phyloP scores from a whole-genome alignment of 73 alveolate species.

The Blepharisma stoltei region DNA sequence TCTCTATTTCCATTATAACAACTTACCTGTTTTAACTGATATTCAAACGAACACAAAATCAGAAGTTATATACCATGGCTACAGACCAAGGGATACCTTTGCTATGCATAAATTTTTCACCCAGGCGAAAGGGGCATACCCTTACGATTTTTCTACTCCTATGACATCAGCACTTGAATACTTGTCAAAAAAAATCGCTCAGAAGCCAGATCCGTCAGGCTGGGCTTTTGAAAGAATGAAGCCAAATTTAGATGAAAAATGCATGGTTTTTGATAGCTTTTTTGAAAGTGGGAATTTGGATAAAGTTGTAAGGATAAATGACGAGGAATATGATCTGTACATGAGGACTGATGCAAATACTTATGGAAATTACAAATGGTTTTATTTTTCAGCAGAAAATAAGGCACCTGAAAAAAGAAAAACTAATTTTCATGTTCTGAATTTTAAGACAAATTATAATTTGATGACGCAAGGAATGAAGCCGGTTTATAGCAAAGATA shows the following conservation, averaged over 20 bases:
- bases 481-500: neutral
- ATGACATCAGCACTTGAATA: too few relatives aligned
- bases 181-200: too few relatives aligned
- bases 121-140: neutral
- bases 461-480: conserved; percentile 20
- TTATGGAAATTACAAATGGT: conserved; percentile 39
- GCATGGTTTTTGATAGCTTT: neutral
- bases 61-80: conserved; percentile 9
- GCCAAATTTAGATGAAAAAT: neutral
- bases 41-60: neutral
- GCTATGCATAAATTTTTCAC: neutral
- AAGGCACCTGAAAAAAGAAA: neutral
- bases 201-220: too few relatives aligned
- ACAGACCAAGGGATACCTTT: conserved; percentile 16
- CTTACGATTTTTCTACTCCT: too few relatives aligned
- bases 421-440: conserved; percentile 35
- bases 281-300: conserved; percentile 44
- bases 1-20: neutral
- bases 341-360: conserved; percentile 42
- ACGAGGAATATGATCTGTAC: conserved; percentile 33
- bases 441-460: conserved; percentile 28
- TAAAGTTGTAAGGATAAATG: conserved; percentile 31
- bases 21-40: neutral
- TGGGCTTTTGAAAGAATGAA: neutral
- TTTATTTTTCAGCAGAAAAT: conserved; percentile 36